Conservation (phyloP, 2,329 filamentous ascomycete species). For the Pseudogymnoascus sp. region DNA sequence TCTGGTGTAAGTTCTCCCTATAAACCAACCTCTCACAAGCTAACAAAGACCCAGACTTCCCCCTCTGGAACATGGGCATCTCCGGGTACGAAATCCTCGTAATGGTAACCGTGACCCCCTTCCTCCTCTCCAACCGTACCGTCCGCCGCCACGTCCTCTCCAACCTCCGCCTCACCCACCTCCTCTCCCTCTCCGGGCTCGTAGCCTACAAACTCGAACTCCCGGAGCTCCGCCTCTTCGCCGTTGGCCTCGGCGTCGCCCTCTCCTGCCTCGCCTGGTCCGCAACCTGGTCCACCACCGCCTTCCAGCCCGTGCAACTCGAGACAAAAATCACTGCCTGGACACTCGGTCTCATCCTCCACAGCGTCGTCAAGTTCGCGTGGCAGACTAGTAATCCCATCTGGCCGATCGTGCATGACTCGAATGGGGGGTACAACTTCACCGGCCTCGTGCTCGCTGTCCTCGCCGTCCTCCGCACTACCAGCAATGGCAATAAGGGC, state of each 20-base stretch:
- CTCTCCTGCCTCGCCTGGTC: slow-evolving; percentile 80
- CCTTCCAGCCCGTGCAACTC: slow-evolving; percentile 64
- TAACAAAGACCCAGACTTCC: slow-evolving; percentile 63
- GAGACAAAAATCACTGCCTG: slow-evolving; percentile 79
- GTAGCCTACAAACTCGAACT: slow-evolving; percentile 68
- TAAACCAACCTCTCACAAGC: not conserved
- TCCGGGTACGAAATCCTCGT: slow-evolving; percentile 91
- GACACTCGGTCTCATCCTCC: slow-evolving; percentile 73
- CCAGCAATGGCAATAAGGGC: slow-evolving; percentile 50
- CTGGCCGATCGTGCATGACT: slow-evolving; percentile 87
- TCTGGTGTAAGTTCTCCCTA: slow-evolving; percentile 73
- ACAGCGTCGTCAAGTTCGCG: slow-evolving; percentile 84
- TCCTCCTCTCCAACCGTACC: slow-evolving; percentile 64
- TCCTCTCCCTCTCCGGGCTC: slow-evolving; percentile 72
- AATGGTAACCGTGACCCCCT: slow-evolving; percentile 74
- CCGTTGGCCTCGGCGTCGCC: slow-evolving; percentile 71
- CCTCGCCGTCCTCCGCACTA: slow-evolving; percentile 68
- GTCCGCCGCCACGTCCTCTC: slow-evolving; percentile 61
- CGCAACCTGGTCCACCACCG: slow-evolving; percentile 72
- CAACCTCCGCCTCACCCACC: slow-evolving; percentile 63
- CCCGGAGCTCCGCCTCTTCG: slow-evolving; percentile 70
- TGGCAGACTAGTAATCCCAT: slow-evolving; percentile 93
- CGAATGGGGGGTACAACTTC: slow-evolving; percentile 89
- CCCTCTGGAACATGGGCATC: slow-evolving; percentile 98
- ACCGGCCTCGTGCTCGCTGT: slow-evolving; percentile 70